Percentiles rank a stretch among this genome's conserved stretches.
phyloP scores from a whole-genome alignment of 2,329 filamentous ascomycete genomes.

The Apiospora arundinis region DNA sequence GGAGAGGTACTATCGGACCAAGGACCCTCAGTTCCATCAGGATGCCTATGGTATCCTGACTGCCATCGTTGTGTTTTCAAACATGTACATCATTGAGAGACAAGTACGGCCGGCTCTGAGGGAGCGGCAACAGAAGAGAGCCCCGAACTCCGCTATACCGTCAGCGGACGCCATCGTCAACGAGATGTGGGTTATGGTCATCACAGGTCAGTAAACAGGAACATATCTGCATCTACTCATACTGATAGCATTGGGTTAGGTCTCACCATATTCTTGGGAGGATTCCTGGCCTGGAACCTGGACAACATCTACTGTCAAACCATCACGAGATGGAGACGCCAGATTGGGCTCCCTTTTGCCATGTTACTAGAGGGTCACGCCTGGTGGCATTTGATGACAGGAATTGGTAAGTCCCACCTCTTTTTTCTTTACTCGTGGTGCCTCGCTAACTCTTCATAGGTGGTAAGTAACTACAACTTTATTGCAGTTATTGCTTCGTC shows the following conservation, averaged over 20 bases:
- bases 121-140: conserved; percentile 55
- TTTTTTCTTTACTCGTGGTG: neutral
- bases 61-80: conserved; percentile 71
- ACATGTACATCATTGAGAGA: conserved; percentile 75
- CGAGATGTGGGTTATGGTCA: conserved; percentile 80
- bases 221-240: neutral
- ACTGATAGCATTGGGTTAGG: conserved; percentile 47
- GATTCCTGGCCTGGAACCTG: conserved; percentile 79
- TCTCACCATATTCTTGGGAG: conserved; percentile 73
- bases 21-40: conserved; percentile 85
- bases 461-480: neutral
- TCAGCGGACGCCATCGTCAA: conserved; percentile 47
- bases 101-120: conserved; percentile 52
- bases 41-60: conserved; percentile 78
- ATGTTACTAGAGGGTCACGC: conserved; percentile 67
- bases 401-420: conserved; percentile 56
- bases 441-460: neutral
- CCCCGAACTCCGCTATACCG: conserved; percentile 41
- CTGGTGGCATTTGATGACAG: conserved; percentile 81
- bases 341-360: conserved; percentile 80
- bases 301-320: conserved; percentile 78
- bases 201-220: conserved; percentile 46
- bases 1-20: conserved; percentile 75
- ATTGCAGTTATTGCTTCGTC: neutral
- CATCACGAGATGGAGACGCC: conserved; percentile 68